phyloP scores from a whole-genome alignment of 306 rosid species.

The Quercus agrifolia region DNA sequence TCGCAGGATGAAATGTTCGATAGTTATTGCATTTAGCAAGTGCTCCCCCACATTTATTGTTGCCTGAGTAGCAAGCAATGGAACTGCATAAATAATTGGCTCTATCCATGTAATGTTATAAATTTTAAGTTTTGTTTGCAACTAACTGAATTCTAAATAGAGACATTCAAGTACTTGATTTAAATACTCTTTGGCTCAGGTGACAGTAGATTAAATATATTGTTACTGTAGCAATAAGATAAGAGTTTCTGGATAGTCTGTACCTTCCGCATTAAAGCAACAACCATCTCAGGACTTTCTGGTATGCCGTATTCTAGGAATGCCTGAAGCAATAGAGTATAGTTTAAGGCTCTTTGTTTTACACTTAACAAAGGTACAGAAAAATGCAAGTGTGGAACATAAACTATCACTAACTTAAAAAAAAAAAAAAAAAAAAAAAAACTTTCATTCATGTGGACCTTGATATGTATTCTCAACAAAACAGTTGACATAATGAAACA shows the following conservation, averaged over 20 bases:
- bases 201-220: constrained; percentile 3
- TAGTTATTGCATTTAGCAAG: constrained; percentile 70
- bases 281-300: constrained; percentile 72
- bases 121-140: neutral
- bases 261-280: constrained; percentile 74
- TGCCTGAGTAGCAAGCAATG: constrained; percentile 51
- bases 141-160: neutral
- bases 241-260: neutral
- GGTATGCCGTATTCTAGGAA: constrained; percentile 80
- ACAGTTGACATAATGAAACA: neutral
- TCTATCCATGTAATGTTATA: neutral
- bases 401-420: neutral
- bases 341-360: constrained; percentile 5
- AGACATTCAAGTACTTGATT: neutral
- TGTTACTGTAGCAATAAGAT: neutral
- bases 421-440: neutral
- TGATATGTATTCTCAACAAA: neutral
- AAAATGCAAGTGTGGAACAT: neutral
- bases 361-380: neutral
- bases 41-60: constrained; percentile 80
- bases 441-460: neutral
- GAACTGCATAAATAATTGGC: constrained; percentile 15
- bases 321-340: constrained; percentile 51
- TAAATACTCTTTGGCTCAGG: neutral
- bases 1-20: constrained; percentile 89